A percentile compares a stretch with the other conserved stretches of the same genome.
phyloP scores from a whole-genome alignment of 208 protist species.

The Crithidia fasciculata region DNA sequence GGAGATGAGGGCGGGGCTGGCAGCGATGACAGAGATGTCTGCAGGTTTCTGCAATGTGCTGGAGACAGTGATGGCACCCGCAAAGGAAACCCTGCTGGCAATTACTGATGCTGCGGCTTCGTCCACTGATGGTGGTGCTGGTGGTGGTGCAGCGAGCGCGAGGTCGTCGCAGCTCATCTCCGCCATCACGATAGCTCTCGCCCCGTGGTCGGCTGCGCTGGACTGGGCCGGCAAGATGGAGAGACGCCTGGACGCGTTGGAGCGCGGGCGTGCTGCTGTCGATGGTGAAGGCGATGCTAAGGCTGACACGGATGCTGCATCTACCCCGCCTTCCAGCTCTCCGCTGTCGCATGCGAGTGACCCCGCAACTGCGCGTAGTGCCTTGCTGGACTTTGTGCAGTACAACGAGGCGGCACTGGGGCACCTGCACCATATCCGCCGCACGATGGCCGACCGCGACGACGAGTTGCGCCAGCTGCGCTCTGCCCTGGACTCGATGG shows the following conservation, averaged over 20 bases:
- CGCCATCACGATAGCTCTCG: not conserved
- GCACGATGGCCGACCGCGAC: constrained; percentile 2
- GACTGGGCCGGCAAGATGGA: constrained; percentile 16
- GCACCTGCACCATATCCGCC: not conserved
- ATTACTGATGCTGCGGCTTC: not conserved
- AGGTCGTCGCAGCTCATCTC: too few species aligned
- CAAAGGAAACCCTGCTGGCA: not conserved
- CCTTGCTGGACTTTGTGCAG: constrained; percentile 1
- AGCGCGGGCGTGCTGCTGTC: not conserved
- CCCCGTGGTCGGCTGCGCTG: constrained; percentile 5
- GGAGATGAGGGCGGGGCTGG: constrained; percentile 9
- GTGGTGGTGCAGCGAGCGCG: too few species aligned
- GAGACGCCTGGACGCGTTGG: constrained; percentile 4
- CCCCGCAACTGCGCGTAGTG: too few species aligned
- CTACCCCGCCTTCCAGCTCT: too few species aligned
- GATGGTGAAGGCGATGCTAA: too few species aligned
- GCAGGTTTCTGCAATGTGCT: too few species aligned
- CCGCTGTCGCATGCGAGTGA: too few species aligned
- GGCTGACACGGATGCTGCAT: too few species aligned
- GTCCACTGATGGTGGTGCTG: not conserved
- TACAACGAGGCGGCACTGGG: not conserved
- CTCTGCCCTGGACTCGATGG: constrained; percentile 32
- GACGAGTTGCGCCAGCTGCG: not conserved
- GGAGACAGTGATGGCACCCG: not conserved
- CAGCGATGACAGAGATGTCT: too few species aligned